Conservation (phyloP, 2,329 filamentous ascomycete species). For the Lachnellula cervina region DNA sequence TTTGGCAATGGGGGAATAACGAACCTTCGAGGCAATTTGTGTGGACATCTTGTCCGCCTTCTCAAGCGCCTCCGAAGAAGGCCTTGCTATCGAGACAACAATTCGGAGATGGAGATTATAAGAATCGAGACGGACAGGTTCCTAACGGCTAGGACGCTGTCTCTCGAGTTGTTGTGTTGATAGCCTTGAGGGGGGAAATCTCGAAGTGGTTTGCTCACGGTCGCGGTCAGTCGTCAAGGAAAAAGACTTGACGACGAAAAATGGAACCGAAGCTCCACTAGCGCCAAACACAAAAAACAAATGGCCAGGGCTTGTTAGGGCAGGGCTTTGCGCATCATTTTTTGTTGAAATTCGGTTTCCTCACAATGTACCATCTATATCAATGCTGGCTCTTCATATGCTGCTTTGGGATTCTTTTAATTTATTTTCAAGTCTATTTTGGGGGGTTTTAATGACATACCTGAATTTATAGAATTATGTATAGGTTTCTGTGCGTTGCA, state of each 20-base stretch:
- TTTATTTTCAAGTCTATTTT: not conserved
- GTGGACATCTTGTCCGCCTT: conserved; percentile 35
- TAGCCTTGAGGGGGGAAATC: conserved; percentile 6
- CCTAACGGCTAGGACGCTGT: conserved; percentile 34
- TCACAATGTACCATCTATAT: not conserved
- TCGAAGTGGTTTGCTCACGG: not conserved
- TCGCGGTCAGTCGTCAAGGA: not conserved
- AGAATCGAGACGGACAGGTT: conserved; percentile 33
- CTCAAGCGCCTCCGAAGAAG: conserved; percentile 35
- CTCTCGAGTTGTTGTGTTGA: conserved; percentile 30
- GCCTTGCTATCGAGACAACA: conserved; percentile 34
- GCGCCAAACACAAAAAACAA: not conserved
- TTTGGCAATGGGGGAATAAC: conserved; percentile 7
- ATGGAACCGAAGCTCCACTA: not conserved
- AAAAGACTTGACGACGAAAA: not conserved
- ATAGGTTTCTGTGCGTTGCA: not conserved
- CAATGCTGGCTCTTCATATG: not conserved
- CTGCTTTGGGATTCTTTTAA: not conserved
- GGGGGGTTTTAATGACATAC: not conserved
- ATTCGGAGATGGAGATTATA: conserved; percentile 25
- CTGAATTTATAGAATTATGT: not conserved
- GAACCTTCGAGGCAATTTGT: conserved; percentile 35
- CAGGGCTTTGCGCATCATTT: not conserved
- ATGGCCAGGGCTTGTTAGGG: not conserved
- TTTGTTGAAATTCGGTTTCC: not conserved